Evolutionary conservation across 805 yeast genomes (phyloP), one percentile per base, ranked within the genome.

Genomic region (Monosporozyma yasuniensis): DNA sequence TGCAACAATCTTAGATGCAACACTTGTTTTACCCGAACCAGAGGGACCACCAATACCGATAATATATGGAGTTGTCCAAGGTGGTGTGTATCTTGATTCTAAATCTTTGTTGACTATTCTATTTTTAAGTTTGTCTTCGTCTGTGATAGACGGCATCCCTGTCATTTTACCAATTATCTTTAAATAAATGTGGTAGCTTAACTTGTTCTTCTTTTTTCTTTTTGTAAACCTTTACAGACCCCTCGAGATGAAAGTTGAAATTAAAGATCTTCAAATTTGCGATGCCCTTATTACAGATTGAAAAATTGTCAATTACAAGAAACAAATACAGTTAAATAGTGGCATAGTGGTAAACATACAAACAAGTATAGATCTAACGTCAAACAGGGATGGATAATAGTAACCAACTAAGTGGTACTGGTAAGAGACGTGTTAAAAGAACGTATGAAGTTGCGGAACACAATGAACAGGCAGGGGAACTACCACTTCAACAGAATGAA

Each of bases 11-110:
- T 79, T 77, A 37, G 88, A 81, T 0, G 97, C 93, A 18, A 93
- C 87, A 34, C 95, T 84, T 0, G 98, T 91, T 63, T 91, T 91
- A 1, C 99, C 99, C 0, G 96, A 87, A 1, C 98, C 95, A 14
- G 87, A 79, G 23, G 80, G 76, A 1, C 96, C 95, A 0, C 95
- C 95, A 18, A 87, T 77, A n/a, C 95, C 95, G 55, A 87, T 87
- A 47, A 87, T 78, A 58, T 85, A 87, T 0, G 95, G 95, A 47
- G 84, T 82, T 1, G 81, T 79, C 95, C 95, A 86, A n/a, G 95
- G 95, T 6, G 95, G 95, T 7, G 77, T 73, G 57, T 84, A 85
- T 23, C 28, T 16, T 51, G 54, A 14, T 12, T 42, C 42, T 14
- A 46, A 27, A 46, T 23, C n/a, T 4, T 28, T 27, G 16, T 43